A percentile compares a stretch with the other conserved stretches of the same genome.
These are phyloP conservation scores for Clavulina sp. DNA, from an alignment of 768 basidiomycete species.

Conservation along the genomic window DNA sequence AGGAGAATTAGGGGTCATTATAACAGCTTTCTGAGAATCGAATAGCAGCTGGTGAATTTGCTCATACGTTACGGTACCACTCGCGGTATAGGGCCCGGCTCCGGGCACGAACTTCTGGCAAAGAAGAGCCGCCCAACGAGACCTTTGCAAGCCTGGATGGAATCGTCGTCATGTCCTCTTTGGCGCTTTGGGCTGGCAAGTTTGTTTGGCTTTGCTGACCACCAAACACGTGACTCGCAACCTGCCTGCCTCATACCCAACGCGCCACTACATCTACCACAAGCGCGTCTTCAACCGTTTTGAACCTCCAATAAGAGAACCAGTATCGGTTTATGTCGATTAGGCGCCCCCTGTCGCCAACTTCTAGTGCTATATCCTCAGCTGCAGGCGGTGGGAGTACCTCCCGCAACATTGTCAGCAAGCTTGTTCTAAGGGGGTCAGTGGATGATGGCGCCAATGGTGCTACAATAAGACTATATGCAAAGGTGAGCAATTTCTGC, in stretches of 20 bases:
- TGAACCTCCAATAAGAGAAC: no score
- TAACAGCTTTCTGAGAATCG: neutral
- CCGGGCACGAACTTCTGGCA: conserved; percentile 46
- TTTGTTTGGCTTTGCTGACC: no score
- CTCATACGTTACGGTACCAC: conserved; percentile 79
- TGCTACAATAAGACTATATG: neutral
- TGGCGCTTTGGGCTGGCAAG: no score
- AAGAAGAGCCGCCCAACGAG: conserved; percentile 37
- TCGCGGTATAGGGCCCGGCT: conserved; percentile 70
- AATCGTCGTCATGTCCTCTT: conserved; percentile 52
- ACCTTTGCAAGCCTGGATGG: conserved; percentile 71
- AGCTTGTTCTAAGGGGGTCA: neutral
- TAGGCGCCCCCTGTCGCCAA: neutral
- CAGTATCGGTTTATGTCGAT: no score
- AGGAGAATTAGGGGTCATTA: neutral
- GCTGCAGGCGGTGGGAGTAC: neutral
- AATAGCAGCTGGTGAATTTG: conserved; percentile 2
- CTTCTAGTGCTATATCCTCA: neutral
- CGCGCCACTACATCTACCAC: no score
- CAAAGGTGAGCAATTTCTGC: neutral
- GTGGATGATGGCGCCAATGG: neutral
- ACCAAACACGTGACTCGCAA: no score
- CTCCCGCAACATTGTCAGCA: neutral
- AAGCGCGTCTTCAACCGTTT: no score
- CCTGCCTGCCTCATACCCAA: no score